Evolutionary conservation across 2,329 filamentous ascomycete genomes (phyloP).

Genomic region (Lasiodiplodia hormozganensis): DNA sequence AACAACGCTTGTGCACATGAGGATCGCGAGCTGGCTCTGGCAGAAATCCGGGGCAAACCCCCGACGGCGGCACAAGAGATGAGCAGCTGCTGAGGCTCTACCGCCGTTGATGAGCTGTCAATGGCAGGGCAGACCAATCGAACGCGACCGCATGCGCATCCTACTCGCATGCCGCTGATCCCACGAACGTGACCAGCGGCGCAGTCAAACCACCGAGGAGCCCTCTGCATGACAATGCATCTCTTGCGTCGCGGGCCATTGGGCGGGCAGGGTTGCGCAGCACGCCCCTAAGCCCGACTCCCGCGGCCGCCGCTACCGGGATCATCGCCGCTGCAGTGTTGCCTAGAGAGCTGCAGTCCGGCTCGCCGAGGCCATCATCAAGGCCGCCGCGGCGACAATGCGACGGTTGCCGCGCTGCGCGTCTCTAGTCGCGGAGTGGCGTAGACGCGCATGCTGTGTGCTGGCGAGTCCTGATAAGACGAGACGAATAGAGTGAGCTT

Average conservation of each 20-base stretch:
- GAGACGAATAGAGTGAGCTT: conserved; percentile 12
- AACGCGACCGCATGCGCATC: conserved; percentile 22
- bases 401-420: conserved; percentile 7
- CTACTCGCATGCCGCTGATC: conserved; percentile 25
- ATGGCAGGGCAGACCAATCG: conserved; percentile 27
- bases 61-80: conserved; percentile 14
- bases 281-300: conserved; percentile 8
- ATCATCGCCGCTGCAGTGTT: conserved; percentile 25
- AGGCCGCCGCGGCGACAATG: conserved; percentile 1
- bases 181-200: conserved; percentile 20
- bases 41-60: conserved; percentile 23
- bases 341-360: conserved; percentile 19
- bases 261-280: conserved; percentile 13
- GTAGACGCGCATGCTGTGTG: conserved; percentile 14
- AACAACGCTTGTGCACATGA: conserved; percentile 21
- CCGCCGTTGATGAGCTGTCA: conserved; percentile 27
- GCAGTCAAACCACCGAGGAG: conserved; percentile 5
- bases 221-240: conserved; percentile 27
- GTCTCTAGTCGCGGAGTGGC: conserved; percentile 12
- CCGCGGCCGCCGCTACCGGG: conserved; percentile 14
- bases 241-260: conserved; percentile 23
- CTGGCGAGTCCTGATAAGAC: conserved; percentile 25
- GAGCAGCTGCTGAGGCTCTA: conserved; percentile 26
- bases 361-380: not conserved
- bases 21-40: conserved; percentile 10